phyloP scores from a whole-genome alignment of 192 early-diverging fungal genomes.

The Paraglomus brasilianum region DNA sequence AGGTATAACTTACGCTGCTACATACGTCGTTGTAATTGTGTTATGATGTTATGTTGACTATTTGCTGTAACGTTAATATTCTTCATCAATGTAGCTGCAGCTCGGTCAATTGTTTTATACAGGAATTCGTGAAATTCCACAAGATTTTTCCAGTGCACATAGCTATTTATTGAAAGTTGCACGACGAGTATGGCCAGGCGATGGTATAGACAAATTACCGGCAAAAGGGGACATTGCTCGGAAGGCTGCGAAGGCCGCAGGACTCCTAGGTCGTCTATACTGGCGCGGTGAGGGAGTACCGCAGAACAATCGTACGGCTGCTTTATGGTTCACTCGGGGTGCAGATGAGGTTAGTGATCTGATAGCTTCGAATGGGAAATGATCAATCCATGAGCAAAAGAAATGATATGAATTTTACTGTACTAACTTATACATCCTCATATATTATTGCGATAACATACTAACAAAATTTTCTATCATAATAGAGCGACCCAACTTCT shows the following conservation, averaged over 20 bases:
- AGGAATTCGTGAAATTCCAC: constrained; percentile 54
- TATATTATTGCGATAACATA: too few relatives aligned
- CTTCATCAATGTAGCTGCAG: constrained; percentile 44
- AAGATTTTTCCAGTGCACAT: constrained; percentile 62
- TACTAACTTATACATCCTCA: not conserved
- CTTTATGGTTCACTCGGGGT: constrained; percentile 77
- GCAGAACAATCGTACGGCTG: constrained; percentile 58
- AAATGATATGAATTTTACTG: too few relatives aligned
- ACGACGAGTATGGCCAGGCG: constrained; percentile 31
- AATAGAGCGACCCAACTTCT: constrained; percentile 59
- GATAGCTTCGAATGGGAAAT: not conserved
- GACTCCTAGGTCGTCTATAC: constrained; percentile 84
- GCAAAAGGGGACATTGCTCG: constrained; percentile 31
- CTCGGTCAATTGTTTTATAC: constrained; percentile 83
- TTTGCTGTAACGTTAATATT: not conserved
- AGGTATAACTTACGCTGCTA: constrained; percentile 35
- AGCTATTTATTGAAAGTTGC: constrained; percentile 59
- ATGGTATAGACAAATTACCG: constrained; percentile 18
- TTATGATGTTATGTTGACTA: not conserved
- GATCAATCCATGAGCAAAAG: too few relatives aligned
- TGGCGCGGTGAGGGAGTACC: constrained; percentile 85
- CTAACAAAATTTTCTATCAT: not conserved
- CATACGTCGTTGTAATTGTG: not conserved
- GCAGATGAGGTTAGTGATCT: constrained; percentile 42
- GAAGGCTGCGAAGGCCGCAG: constrained; percentile 70